Evolutionary conservation across 2,329 filamentous ascomycete genomes (phyloP), one percentile per base, ranked within the genome.

Genomic region (Pezicula radicicola): DNA sequence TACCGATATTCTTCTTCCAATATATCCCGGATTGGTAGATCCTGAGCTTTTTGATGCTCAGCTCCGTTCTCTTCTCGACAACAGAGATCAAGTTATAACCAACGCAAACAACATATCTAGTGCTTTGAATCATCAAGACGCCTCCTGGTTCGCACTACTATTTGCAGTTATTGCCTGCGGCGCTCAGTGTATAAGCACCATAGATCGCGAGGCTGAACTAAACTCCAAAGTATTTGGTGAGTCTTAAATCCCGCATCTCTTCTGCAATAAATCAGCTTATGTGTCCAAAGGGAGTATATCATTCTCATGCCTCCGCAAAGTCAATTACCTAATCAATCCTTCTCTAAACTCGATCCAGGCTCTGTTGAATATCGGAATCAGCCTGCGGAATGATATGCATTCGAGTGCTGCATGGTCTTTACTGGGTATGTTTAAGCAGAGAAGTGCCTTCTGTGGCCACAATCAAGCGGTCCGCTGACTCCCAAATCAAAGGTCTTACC

Each of bases 141-240:
- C 39, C n/a, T 42, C 40, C 15, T 42, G 48, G 40, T 33, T 50
- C 33, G 25, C 39, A 15, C 39, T 50, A n/a, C 28, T 50, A 13
- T 44, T 50, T 21, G 39, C 39, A 15, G 48, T 50, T 27, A 39
- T 50, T 10, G 48, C 48, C 18, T 42, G 39, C 25, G 48, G 48
- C 18, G 37, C 48, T 4, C 40, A 50, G 19, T 50, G 37, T 27
- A 21, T 50, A n/a, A 35, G 40, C 15, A 43, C 39, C 18, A 41
- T 27, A 19, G 39, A 44, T 16, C 27, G 30, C 15, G 48, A 36
- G 21, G 28, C 39, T 16, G 40, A 50, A 28, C 37, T 50, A 18
- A 50, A 50, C 16, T 44, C 48, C 18, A 44, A 44, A 50, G 27
- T 50, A 4, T 43, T 42, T 9, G 39, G 39, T 36, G 28, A n/a